Conservation (phyloP, 2,329 filamentous ascomycete species). For the Xylaria digitata region DNA sequence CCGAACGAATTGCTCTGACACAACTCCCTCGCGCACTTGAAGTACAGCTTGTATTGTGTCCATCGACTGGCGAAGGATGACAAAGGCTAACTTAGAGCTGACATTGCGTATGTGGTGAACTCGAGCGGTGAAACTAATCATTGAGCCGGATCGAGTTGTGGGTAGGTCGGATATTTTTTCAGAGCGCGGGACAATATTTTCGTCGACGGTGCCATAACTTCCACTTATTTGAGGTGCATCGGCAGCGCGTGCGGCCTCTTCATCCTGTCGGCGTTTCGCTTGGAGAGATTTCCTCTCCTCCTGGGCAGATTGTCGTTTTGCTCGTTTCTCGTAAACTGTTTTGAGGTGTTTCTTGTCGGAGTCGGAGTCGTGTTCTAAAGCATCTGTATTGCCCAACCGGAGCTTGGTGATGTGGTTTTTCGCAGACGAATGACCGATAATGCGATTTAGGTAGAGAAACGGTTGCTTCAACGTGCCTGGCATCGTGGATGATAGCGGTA, state of each 20-base stretch:
- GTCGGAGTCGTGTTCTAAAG: slow-evolving; percentile 47
- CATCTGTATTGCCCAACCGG: slow-evolving; percentile 52
- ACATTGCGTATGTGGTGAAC: slow-evolving; percentile 84
- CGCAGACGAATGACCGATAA: slow-evolving; percentile 53
- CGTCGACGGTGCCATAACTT: slow-evolving; percentile 46
- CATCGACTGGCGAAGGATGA: slow-evolving; percentile 86
- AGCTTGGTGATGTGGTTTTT: slow-evolving; percentile 56
- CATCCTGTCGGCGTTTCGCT: slow-evolving; percentile 51
- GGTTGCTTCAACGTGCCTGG: slow-evolving; percentile 52
- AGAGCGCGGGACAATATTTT: slow-evolving; percentile 59
- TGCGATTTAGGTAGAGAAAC: slow-evolving; percentile 53
- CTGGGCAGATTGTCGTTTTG: slow-evolving; percentile 51
- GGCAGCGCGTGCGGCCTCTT: slow-evolving; percentile 47
- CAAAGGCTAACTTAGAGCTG: slow-evolving; percentile 84
- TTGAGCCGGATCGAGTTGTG: slow-evolving; percentile 65
- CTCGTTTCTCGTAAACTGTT: slow-evolving; percentile 50
- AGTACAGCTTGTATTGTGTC: slow-evolving; percentile 87
- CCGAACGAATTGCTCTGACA: slow-evolving; percentile 81
- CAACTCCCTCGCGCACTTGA: slow-evolving; percentile 62
- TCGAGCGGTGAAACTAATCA: slow-evolving; percentile 75
- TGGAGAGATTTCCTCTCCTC: slow-evolving; percentile 51
- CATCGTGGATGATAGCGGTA: slow-evolving; percentile 43
- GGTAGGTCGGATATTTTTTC: slow-evolving; percentile 43
- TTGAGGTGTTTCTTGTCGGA: slow-evolving; percentile 50
- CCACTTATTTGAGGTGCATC: slow-evolving; percentile 45